Conservation (phyloP, 805 yeast species). For the Priceomyces melissophilus region DNA sequence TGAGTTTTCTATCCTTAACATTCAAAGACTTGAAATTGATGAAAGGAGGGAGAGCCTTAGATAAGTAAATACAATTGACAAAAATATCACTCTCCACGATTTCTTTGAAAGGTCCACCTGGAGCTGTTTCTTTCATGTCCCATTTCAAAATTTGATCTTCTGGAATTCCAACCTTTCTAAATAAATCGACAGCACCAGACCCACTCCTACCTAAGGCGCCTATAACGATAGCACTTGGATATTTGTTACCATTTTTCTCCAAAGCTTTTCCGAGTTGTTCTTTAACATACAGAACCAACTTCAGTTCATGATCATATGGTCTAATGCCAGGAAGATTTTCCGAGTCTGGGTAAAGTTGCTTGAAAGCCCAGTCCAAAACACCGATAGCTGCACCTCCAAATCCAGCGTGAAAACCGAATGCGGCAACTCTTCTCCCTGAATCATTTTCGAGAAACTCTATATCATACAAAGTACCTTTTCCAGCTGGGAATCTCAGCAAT, state of each 20-base stretch:
- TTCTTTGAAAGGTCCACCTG: conserved; percentile 96
- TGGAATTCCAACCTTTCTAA: conserved; percentile 82
- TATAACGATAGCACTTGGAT: conserved; percentile 81
- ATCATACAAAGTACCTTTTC: conserved; percentile 88
- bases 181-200: conserved; percentile 87
- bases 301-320: conserved; percentile 79
- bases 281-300: conserved; percentile 69
- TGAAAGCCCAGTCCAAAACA: conserved; percentile 89
- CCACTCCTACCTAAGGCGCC: conserved; percentile 99
- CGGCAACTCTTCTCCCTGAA: conserved; percentile 97
- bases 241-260: conserved; percentile 54
- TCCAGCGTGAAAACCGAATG: conserved; percentile 99
- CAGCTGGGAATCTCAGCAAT: conserved; percentile 81
- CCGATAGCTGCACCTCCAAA: conserved; percentile 99
- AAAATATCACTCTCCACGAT: conserved; percentile 86
- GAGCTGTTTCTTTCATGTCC: conserved; percentile 96
- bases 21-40: conserved; percentile 68
- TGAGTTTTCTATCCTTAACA: conserved; percentile 64
- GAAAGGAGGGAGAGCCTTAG: conserved; percentile 92
- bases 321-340: conserved; percentile 74
- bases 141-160: conserved; percentile 80
- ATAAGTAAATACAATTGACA: conserved; percentile 92
- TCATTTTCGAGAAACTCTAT: conserved; percentile 92
- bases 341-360: conserved; percentile 65
- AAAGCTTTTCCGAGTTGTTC: conserved; percentile 53